Base-by-base conservation (phyloP, 1,139 yeast genomes). In the Pichia norvegensis region DNA sequence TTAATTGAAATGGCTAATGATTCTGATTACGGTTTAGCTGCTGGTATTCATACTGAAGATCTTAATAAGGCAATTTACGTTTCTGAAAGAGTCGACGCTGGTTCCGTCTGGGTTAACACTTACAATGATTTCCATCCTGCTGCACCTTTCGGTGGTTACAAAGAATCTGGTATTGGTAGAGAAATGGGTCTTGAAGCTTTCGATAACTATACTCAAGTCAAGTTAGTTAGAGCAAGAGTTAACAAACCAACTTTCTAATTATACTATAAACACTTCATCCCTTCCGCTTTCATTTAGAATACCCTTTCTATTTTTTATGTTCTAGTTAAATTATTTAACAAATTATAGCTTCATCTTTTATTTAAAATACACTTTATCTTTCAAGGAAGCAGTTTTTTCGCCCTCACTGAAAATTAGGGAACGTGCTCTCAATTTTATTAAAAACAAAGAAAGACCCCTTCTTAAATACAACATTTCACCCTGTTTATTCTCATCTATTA, bases 121-220 rank as follows among this genome's bases (percentile, higher is more conserved):
- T 85, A 84, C 73, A 86, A 86, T 67, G 86, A 81, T 60, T 81
- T 85, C 81, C 85, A 85, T 68, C 78, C 76, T 57, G 74, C 77
- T 67, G 82, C 85, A 63, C 84, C 84, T 52, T 78, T 78, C 55
- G 95, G 95, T 63, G 95, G 95, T 56, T 85, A 70, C 77, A 81
- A 82, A 64, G 79, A 81, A 68, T 83, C 94, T 50, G 95, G 95
- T 69, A 78, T 84, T 64, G 95, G 95, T 63, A 83, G 95, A 71
- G 95, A 86, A 74, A 79, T 86, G 81, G 95, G 95, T 66, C 72
- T 71, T 54, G 88, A 83, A 65, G 94, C 88, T 45, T 75, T 86
- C 59, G 85, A 81, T 57, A 83, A 81, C 76, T 86, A 86, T 74
- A 77, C 85, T 52, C 92, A 85, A 70, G 70, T 71, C 59, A 85